Percentiles rank a stretch among this genome's conserved stretches.
Evolutionary conservation across 768 basidiomycete species (phyloP).

Genomic region (Lentinula detonsa): DNA sequence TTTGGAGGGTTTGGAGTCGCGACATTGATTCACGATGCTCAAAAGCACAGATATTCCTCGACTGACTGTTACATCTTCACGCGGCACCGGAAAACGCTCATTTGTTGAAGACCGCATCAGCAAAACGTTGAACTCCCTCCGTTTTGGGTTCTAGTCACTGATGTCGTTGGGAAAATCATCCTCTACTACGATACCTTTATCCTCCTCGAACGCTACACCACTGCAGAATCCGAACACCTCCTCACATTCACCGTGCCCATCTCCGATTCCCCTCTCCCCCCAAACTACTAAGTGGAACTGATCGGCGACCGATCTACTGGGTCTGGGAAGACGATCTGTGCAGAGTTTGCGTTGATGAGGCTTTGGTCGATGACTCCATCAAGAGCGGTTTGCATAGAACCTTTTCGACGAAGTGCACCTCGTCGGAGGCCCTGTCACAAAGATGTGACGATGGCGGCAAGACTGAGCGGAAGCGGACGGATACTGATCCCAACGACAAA

Average conservation of each 20-base stretch:
- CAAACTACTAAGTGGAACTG: constrained; percentile 96
- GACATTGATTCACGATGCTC: no score
- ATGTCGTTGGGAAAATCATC: constrained; percentile 94
- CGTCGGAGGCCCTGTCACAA: no score
- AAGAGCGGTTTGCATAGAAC: constrained; percentile 92
- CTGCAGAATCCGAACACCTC: constrained; percentile 60
- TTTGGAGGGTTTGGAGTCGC: no score
- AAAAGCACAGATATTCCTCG: no score
- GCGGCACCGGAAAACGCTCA: no score
- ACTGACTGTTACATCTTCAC: no score
- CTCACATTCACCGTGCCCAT: constrained; percentile 94
- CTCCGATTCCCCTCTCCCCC: constrained; percentile 88
- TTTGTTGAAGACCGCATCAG: no score
- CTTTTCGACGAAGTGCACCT: no score
- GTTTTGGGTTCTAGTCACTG: constrained; percentile 92
- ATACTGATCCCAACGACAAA: no score
- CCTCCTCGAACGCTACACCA: constrained; percentile 82
- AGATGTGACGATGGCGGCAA: no score
- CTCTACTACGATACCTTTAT: constrained; percentile 94
- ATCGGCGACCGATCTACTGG: constrained; percentile 95
- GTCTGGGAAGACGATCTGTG: constrained; percentile 95
- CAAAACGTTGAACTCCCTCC: no score
- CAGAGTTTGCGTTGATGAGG: constrained; percentile 92
- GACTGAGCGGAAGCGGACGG: no score
- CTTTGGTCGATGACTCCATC: constrained; percentile 74